Percentiles rank a stretch among this genome's conserved stretches.
These are phyloP conservation scores for Nematocida parisii DNA, from an alignment of 371 early-diverging fungal genomes.

Conservation along the genomic window DNA sequence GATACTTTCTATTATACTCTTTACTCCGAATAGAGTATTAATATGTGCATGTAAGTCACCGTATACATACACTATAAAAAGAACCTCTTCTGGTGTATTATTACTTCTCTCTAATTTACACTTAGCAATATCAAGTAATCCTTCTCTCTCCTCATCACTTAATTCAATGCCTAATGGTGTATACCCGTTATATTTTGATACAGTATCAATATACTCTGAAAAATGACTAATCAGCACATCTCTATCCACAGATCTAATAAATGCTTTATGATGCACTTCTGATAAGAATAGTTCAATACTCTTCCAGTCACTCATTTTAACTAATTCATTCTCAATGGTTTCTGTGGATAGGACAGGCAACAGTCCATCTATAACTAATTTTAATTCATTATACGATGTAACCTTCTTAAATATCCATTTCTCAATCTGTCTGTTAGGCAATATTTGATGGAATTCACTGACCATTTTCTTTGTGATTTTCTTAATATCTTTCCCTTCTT, in stretches of 20 bases:
- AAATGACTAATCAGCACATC: not conserved
- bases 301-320: conserved; percentile 4
- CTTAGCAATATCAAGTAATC: not conserved
- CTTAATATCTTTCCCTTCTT: not conserved
- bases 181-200: not conserved
- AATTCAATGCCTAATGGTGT: not conserved
- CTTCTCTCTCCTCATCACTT: not conserved
- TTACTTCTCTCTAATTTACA: not conserved
- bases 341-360: conserved; percentile 3
- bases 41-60: conserved; percentile 13
- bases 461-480: not conserved
- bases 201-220: not conserved
- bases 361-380: not conserved
- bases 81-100: not conserved
- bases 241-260: not conserved
- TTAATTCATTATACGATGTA: not conserved
- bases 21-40: not conserved
- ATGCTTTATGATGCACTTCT: not conserved
- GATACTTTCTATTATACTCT: not conserved
- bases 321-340: not conserved
- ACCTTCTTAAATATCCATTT: conserved; percentile 15
- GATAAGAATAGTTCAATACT: not conserved
- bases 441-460: not conserved
- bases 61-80: not conserved
- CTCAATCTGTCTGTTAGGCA: conserved; percentile 2